Evolutionary conservation across 495 filamentous ascomycete genomes (phyloP), one percentile per base, ranked within the genome.

Genomic region (Platismatia glauca): DNA sequence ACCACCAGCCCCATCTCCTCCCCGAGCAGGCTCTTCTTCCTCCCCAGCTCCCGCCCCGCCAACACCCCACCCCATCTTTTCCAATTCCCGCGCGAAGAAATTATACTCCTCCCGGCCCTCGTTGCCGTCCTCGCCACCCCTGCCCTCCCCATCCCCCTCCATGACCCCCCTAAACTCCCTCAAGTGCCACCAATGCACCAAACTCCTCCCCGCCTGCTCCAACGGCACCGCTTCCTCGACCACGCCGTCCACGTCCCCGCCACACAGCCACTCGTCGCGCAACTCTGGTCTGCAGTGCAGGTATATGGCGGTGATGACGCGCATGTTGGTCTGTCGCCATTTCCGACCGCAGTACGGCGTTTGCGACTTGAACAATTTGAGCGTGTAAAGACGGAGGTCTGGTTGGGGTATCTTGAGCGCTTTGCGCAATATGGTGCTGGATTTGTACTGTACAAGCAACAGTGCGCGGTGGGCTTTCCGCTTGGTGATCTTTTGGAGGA

Each of bases 321-420:
- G 87, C 94, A 98, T 98, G 72, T 98, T 97, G 60, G 85, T 84
- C 77, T 98, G 94, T 22, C 94, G 85, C 94, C 94, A 98, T 76
- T 98, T 98, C 18, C 94, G 86, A 24, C 94, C 93, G 73, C 94
- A 97, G 76, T 95, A 98, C 18, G 94, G 94, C 2, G 97, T 94
- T 70, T 97, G 95, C 61, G 89, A 90, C 73, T 98, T 98, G 84
- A 97, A 96, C 0, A 98, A 82, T 71, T 98, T 98, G 69, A 98
- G 85, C 11, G 93, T 95, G 76, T 97, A 97, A 34, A 93, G 85
- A 11, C 95, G 87, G 24, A 98, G 81, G 64, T 90, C 79, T 1
- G 84, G 87, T 69, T 97, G 90, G 2, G 91, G 91, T 41, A 96
- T 89, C 68, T 95, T 95, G 37, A 98, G 83, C 7, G 86, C 82